Evolutionary conservation across 306 rosid species (phyloP), one percentile per base, ranked within the genome.

Genomic region (Fragaria nilgerrensis): DNA sequence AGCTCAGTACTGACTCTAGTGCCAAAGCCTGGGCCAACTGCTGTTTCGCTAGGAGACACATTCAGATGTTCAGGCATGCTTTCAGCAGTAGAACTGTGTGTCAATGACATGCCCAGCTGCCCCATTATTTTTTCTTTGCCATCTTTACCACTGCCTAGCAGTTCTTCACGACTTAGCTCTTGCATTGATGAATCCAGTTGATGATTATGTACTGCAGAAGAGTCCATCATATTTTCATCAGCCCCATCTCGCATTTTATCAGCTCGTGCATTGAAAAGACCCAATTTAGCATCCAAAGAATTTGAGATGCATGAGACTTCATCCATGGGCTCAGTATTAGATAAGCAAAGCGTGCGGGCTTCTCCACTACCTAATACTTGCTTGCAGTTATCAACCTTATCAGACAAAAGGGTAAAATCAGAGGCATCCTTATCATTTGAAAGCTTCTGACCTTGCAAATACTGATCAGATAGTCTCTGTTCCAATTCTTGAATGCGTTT

Each of bases 61-160:
- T 75, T 87, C 72, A 64, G 89, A 8, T 89, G 88, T 59, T 72
- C 86, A 64, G 91, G 94, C 93, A 83, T 88, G 92, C 92, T 92
- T 87, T 96, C 99, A 69, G 98, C 99, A 70, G 98, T 91, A 43
- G 99, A 92, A 89, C 99, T 96, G 85, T 88, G 84, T 66, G 99
- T 89, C 80, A 96, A 81, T 49, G 96, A 91, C 89, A 91, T 86
- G 75, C 96, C 96, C 83, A 86, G 77, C 77, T 86, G 94, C 72
- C 86, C 94, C 1, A 76, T 78, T 65, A 87, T 70, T 85, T 89
- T 95, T 77, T 88, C 92, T 66, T 87, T 89, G 58, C 84, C 85
- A 82, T 90, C 88, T 87, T 87, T 88, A 78, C 84, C 85, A 70
- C 82, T 72, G 77, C 78, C 78, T 37, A 69, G 90, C 71, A 76